A percentile compares a stretch with the other conserved stretches of the same genome.
These are phyloP conservation scores for Aspergillus intermedius DNA, from an alignment of 2,329 filamentous ascomycete genomes.

Conservation along the genomic window DNA sequence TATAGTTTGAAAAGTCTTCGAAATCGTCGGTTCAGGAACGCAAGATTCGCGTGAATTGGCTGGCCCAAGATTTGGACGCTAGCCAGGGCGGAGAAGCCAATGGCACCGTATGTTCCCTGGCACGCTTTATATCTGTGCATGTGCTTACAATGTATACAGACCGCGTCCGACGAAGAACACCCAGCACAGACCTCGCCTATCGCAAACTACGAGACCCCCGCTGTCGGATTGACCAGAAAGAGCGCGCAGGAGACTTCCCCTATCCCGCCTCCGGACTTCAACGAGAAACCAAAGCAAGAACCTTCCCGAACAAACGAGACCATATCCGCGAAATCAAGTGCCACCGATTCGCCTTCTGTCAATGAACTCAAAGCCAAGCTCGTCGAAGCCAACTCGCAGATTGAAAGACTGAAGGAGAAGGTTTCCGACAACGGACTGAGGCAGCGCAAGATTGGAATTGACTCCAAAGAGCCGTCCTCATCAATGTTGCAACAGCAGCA, in stretches of 20 bases:
- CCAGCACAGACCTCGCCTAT: conserved; percentile 53
- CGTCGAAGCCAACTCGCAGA: conserved; percentile 65
- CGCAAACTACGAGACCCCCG: conserved; percentile 42
- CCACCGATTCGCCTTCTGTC: conserved; percentile 43
- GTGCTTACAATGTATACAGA: conserved; percentile 13
- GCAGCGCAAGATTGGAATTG: conserved; percentile 64
- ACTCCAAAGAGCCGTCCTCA: conserved; percentile 46
- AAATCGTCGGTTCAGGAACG: conserved; percentile 80
- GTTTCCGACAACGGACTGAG: conserved; percentile 63
- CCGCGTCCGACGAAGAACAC: conserved; percentile 39
- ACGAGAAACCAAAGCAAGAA: conserved; percentile 30
- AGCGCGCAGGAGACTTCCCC: conserved; percentile 27
- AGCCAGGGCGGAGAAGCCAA: conserved; percentile 23
- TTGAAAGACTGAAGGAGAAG: conserved; percentile 61
- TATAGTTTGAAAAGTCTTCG: conserved; percentile 66
- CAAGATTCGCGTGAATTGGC: conserved; percentile 90
- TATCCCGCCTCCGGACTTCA: conserved; percentile 30
- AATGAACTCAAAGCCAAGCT: conserved; percentile 69
- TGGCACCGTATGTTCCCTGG: conserved; percentile 26
- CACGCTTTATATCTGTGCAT: not conserved
- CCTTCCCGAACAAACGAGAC: conserved; percentile 33
- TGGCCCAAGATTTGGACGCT: conserved; percentile 52
- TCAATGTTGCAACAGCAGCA: conserved; percentile 50
- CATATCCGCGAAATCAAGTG: conserved; percentile 42
- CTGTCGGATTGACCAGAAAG: conserved; percentile 39